Percentiles rank a stretch among this genome's conserved stretches.
Conservation (phyloP, 352 stramenopile genomes). For the Globisporangium camurandrum region DNA sequence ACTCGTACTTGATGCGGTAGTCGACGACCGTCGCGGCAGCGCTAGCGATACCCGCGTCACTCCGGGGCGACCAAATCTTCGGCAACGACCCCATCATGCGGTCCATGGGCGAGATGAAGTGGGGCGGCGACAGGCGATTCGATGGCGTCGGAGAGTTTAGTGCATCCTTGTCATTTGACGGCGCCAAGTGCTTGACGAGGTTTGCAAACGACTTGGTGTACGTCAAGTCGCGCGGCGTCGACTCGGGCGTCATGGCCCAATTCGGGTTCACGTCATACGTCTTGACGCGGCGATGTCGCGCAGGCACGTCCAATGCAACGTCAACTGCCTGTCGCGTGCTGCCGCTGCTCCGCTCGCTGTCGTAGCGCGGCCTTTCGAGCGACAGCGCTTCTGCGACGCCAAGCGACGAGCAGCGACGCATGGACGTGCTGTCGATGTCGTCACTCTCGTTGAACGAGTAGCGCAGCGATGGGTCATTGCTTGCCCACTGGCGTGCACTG, state of each 20-base stretch:
- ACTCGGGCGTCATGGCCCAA: conserved; percentile 16
- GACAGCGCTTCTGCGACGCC: conserved; percentile 31
- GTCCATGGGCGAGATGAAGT: conserved; percentile 31
- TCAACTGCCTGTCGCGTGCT: no score
- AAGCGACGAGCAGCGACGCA: conserved; percentile 11
- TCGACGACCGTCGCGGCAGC: conserved; percentile 24
- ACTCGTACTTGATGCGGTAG: conserved; percentile 79
- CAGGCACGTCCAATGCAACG: not conserved
- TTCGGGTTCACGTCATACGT: conserved; percentile 31
- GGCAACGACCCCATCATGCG: conserved; percentile 37
- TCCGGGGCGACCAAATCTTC: conserved; percentile 68
- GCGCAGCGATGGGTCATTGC: not conserved
- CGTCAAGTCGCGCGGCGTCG: conserved; percentile 34
- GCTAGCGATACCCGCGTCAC: conserved; percentile 26
- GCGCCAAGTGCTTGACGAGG: conserved; percentile 71
- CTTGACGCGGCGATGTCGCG: conserved; percentile 36
- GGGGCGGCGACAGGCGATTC: conserved; percentile 22
- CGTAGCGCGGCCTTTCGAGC: conserved; percentile 32
- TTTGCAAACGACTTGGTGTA: conserved; percentile 80
- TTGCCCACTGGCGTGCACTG: not conserved
- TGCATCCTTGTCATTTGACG: conserved; percentile 24
- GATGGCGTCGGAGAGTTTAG: conserved; percentile 7
- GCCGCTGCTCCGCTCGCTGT: conserved; percentile 8
- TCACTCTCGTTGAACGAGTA: conserved; percentile 1
- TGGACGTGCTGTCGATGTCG: not conserved